These are phyloP conservation scores for Aspergillus clavatus DNA, from an alignment of 2,329 filamentous ascomycete species.

Conservation along the genomic window DNA sequence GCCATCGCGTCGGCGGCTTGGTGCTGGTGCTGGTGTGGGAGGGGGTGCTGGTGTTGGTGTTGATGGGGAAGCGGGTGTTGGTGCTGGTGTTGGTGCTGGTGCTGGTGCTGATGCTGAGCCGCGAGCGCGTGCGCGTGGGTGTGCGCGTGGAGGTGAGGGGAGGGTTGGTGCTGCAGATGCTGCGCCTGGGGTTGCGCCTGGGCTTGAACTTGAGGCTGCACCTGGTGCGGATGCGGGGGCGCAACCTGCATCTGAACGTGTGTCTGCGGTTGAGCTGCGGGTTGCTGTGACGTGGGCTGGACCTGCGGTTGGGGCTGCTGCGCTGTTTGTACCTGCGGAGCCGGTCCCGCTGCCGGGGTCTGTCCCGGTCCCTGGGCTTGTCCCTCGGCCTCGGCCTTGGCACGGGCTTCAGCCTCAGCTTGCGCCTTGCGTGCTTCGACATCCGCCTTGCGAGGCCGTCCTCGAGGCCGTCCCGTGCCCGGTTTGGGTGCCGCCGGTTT, in stretches of 20 bases:
- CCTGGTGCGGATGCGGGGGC: background rate
- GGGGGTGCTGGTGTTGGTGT: background rate
- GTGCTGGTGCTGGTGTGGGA: background rate
- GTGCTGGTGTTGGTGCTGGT: constrained; percentile 1
- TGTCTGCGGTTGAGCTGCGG: constrained; percentile 6
- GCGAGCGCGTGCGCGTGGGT: too few species aligned
- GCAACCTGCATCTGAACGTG: constrained; percentile 2
- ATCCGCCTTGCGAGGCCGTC: constrained; percentile 32
- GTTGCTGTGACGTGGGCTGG: constrained; percentile 6
- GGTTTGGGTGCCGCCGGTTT: constrained; percentile 17
- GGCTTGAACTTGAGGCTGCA: constrained; percentile 2
- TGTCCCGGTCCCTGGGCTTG: constrained; percentile 9
- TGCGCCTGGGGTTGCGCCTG: constrained; percentile 1
- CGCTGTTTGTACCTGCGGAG: constrained; percentile 1
- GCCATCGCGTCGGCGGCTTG: constrained; percentile 10
- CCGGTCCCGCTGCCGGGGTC: constrained; percentile 1
- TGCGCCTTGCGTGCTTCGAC: constrained; percentile 25
- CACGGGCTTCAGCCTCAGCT: constrained; percentile 18
- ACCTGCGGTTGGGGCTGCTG: constrained; percentile 17
- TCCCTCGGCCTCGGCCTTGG: constrained; percentile 7
- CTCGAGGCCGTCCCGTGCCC: constrained; percentile 30
- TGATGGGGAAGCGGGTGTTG: background rate
- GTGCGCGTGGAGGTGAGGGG: background rate
- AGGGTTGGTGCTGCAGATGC: background rate
- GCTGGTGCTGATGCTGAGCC: constrained; percentile 13